Percentiles rank a stretch among this genome's conserved stretches.
Evolutionary conservation across 176 grass and related monocot species (phyloP).

Genomic region (Musa troglodytarum): DNA sequence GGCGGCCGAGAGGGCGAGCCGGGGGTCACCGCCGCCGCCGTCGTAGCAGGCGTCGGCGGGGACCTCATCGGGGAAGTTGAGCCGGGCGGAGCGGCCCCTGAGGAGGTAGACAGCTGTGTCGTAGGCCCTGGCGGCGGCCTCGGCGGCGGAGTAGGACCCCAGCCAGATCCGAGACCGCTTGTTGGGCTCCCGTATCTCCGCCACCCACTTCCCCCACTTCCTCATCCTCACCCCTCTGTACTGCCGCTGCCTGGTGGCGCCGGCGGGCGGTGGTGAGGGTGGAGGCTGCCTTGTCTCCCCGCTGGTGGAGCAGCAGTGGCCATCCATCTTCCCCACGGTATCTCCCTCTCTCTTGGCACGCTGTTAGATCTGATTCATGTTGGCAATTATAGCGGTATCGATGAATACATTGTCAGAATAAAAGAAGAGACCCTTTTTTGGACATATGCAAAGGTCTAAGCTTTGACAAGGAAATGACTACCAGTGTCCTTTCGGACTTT

Average conservation of each 20-base stretch:
- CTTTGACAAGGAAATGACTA: too few relatives aligned
- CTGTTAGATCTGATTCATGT: not conserved
- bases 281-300: conserved; percentile 21
- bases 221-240: conserved; percentile 82
- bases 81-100: conserved; percentile 48
- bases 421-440: too few relatives aligned
- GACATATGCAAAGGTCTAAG: too few relatives aligned
- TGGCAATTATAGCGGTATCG: not conserved
- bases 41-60: conserved; percentile 9
- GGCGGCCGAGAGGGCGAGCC: conserved; percentile 42
- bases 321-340: conserved; percentile 2
- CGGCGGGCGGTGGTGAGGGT: conserved; percentile 18
- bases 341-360: not conserved
- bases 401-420: not conserved
- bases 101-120: conserved; percentile 86
- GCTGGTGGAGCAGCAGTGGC: conserved; percentile 29
- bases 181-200: conserved; percentile 91
- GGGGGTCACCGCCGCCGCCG: not conserved
- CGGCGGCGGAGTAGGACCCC: conserved; percentile 65
- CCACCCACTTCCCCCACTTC: conserved; percentile 99
- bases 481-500: too few relatives aligned
- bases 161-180: conserved; percentile 92
- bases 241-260: conserved; percentile 20
- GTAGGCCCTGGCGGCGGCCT: conserved; percentile 73
- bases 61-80: conserved; percentile 93